Evolutionary conservation across 768 basidiomycete species (phyloP), one percentile per base, ranked within the genome.

Genomic region (Daedaleopsis nitida): DNA sequence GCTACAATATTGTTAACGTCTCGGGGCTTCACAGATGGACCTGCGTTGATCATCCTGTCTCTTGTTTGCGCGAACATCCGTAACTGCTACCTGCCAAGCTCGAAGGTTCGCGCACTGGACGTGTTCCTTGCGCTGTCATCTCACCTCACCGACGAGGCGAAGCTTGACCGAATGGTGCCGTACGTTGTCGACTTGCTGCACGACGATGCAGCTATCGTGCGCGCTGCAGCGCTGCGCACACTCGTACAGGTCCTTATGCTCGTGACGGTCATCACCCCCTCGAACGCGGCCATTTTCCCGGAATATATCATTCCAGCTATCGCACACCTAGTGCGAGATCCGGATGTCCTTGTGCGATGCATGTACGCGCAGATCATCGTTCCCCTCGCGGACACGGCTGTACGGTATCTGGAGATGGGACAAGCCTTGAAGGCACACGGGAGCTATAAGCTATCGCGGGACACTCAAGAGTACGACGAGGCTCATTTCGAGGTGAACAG

Each of bases 251-350:
- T 91, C 52, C 65, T 83, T 49, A 81, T 82, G 72, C 73, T 85
- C n/a, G 89, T 91, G 34, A 85, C 84, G 1, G 87, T 87, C 9
- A 91, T 93, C 55, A 83, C 84, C 4, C 82, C 82, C 7, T 81
- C 81, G 0, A 84, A 84, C 52, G 78, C 79, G 71, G 70, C 92
- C 9, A 91, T 98, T 24, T 91, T 98, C 69, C 92, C 95, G 0
- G 96, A 98, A 73, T 99, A 98, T 72, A 91, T 98, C 66, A 86
- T 98, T 32, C 96, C 95, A 1, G 92, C 97, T 69, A 84, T 94
- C 68, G 84, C 85, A 38, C 87, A 93, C 63, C 81, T 99, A 8
- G 84, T 90, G 0, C 83, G 86, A 52, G 97, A 98, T 70, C 79
- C 87, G 1, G 95, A 98, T 65, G 82, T 94, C 0, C 88, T 87